Evolutionary conservation across 331 rosid species (phyloP).

Genomic region (Malus hybrid): DNA sequence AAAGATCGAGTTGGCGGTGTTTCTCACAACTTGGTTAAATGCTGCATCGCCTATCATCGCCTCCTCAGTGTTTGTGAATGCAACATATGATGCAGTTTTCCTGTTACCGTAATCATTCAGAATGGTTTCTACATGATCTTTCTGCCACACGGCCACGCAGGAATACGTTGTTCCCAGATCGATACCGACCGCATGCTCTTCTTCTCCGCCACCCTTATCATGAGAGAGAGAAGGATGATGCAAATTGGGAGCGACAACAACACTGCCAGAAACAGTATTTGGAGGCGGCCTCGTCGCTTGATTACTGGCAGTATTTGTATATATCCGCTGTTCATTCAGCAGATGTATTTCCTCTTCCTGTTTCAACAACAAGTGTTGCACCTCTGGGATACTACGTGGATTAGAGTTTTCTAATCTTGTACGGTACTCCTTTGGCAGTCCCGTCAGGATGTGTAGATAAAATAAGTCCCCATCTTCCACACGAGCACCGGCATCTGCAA

Average conservation of each 20-base stretch:
- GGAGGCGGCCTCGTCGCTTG: not conserved
- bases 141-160: not conserved
- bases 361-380: not conserved
- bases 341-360: not conserved
- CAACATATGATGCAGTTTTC: not conserved
- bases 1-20: not conserved
- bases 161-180: not conserved
- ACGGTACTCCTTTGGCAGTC: not conserved
- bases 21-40: not conserved
- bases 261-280: no score
- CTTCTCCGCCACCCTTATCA: not conserved
- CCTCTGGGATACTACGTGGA: not conserved
- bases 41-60: not conserved
- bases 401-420: not conserved
- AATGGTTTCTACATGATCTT: not conserved
- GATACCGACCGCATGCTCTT: not conserved
- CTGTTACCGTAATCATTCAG: not conserved
- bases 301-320: no score
- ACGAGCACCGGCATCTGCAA: not conserved
- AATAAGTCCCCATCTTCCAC: accelerated
- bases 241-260: not conserved
- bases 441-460: not conserved
- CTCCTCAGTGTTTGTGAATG: not conserved
- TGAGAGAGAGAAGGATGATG: not conserved
- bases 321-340: not conserved